Percentiles rank a stretch among this genome's conserved stretches.
Evolutionary conservation across 164 flowering plant species (phyloP).

Genomic region (Magnolia officinalis): DNA sequence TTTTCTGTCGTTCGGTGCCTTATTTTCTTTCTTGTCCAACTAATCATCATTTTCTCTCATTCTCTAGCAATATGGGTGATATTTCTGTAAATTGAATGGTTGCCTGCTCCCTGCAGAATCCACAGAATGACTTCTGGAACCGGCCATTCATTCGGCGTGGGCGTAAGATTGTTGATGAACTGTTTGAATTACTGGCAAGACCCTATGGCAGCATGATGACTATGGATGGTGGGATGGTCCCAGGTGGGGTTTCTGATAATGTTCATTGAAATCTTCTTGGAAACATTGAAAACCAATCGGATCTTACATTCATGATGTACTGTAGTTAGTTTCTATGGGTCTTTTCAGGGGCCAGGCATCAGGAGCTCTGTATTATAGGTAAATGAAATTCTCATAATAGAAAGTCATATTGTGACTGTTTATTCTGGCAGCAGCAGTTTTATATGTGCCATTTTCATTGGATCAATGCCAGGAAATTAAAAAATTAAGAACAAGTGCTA

Average conservation of each 20-base stretch:
- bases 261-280: not conserved
- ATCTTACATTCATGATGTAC: too few species aligned
- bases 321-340: too few species aligned
- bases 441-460: too few species aligned
- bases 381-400: too few species aligned
- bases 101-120: conserved; percentile 53
- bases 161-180: conserved; percentile 76
- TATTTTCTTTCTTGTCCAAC: not conserved
- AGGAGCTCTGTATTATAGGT: too few species aligned
- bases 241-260: conserved; percentile 33
- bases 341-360: too few species aligned
- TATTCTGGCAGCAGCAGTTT: too few species aligned
- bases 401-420: too few species aligned
- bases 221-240: conserved; percentile 62
- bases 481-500: too few species aligned
- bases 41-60: not conserved
- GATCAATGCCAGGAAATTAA: too few species aligned
- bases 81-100: not conserved
- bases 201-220: conserved; percentile 78
- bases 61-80: not conserved
- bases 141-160: conserved; percentile 82
- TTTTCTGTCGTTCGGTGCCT: too few species aligned
- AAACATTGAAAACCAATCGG: too few species aligned
- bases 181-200: conserved; percentile 88
- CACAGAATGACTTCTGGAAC: conserved; percentile 90